Percentiles rank a stretch among this genome's conserved stretches.
These are phyloP conservation scores for Zygosaccharomyces pseudobailii DNA, from an alignment of 1,139 yeast genomes.

Conservation along the genomic window DNA sequence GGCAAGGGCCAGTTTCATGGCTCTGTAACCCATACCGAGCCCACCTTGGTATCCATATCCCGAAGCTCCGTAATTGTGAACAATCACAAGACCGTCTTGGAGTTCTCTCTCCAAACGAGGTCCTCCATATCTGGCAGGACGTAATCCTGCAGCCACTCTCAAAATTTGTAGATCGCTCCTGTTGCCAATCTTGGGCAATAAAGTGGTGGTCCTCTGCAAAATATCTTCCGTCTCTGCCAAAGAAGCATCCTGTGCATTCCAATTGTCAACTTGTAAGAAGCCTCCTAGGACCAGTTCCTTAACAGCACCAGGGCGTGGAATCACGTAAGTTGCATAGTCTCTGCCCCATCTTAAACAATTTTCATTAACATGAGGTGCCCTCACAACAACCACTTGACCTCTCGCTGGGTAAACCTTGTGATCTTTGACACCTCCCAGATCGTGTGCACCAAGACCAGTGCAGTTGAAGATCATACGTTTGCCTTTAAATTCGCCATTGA, in stretches of 20 bases:
- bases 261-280: constrained; percentile 52
- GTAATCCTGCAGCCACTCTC: constrained; percentile 59
- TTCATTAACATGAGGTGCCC: constrained; percentile 51
- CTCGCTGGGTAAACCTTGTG: constrained; percentile 53
- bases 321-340: constrained; percentile 55
- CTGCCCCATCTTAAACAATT: constrained; percentile 50
- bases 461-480: constrained; percentile 54
- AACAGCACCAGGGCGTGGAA: constrained; percentile 60
- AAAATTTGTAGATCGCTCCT: constrained; percentile 45
- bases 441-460: constrained; percentile 59
- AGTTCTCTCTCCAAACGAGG: constrained; percentile 52
- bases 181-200: constrained; percentile 48
- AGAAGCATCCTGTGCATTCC: constrained; percentile 50
- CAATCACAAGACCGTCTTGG: constrained; percentile 34
- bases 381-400: constrained; percentile 64
- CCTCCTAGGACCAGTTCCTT: constrained; percentile 68
- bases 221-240: constrained; percentile 54
- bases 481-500: constrained; percentile 33
- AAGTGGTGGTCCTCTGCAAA: constrained; percentile 48
- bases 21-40: constrained; percentile 54
- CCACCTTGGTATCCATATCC: constrained; percentile 79
- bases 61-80: constrained; percentile 72
- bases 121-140: constrained; percentile 70
- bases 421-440: constrained; percentile 56
- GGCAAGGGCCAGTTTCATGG: constrained; percentile 32